Percentiles rank a stretch among this genome's conserved stretches.
These are phyloP conservation scores for Phytophthora cajani DNA, from an alignment of 352 stramenopile genomes.

Conservation along the genomic window DNA sequence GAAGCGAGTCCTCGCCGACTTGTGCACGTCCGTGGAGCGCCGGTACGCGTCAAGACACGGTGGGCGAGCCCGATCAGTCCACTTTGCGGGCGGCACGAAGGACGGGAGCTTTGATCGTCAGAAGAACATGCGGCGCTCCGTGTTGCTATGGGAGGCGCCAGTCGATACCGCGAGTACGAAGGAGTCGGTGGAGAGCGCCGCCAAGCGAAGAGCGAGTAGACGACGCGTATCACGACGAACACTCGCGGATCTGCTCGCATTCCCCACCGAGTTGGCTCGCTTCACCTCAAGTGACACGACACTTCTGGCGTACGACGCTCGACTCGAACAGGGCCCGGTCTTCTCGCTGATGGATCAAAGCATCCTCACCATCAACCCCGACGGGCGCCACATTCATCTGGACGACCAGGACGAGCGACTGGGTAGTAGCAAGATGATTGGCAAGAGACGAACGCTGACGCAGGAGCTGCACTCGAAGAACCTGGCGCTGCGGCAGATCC, in stretches of 20 bases:
- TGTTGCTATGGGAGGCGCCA: slow-evolving; percentile 31
- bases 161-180: slow-evolving; percentile 23
- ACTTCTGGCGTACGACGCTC: slow-evolving; percentile 62
- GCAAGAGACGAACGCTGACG: slow-evolving; percentile 70
- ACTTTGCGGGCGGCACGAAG: slow-evolving; percentile 17
- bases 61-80: slow-evolving; percentile 17
- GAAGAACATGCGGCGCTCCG: slow-evolving; percentile 15
- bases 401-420: slow-evolving; percentile 51
- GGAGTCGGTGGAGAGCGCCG: slow-evolving; percentile 31
- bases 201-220: slow-evolving; percentile 37
- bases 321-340: slow-evolving; percentile 54
- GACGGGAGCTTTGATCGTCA: slow-evolving; percentile 6
- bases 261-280: slow-evolving; percentile 36
- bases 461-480: slow-evolving; percentile 68
- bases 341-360: slow-evolving; percentile 62
- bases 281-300: slow-evolving; percentile 43
- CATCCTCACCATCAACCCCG: slow-evolving; percentile 60
- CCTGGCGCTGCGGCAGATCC: slow-evolving; percentile 61
- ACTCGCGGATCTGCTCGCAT: slow-evolving; percentile 28
- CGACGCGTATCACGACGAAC: slow-evolving; percentile 37
- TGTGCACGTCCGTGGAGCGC: slow-evolving; percentile 15
- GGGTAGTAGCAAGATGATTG: slow-evolving; percentile 49
- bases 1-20: slow-evolving; percentile 5
- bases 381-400: slow-evolving; percentile 53
- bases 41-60: not conserved